A percentile compares a stretch with the other conserved stretches of the same genome.
Evolutionary conservation across 768 basidiomycete species (phyloP).

Genomic region (Podaxis sp.): DNA sequence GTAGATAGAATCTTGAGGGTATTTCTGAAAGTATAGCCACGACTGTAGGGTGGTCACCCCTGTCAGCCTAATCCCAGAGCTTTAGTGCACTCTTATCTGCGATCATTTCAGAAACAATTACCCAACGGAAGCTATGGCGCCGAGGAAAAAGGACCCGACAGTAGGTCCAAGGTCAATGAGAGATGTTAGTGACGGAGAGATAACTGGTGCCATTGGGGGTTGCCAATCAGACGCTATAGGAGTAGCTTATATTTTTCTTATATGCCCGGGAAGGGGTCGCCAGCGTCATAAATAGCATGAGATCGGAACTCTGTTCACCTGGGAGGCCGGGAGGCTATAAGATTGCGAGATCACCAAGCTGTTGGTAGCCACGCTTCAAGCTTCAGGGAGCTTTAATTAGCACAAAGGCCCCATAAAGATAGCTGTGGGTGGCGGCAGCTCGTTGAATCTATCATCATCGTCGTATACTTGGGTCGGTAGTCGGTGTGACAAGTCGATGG

Average conservation of each 20-base stretch:
- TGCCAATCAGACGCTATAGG: background rate
- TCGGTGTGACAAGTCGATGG: no score
- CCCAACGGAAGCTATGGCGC: conserved; percentile 10
- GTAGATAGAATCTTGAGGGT: background rate
- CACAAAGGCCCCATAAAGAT: background rate
- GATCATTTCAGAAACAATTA: background rate
- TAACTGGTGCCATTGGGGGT: background rate
- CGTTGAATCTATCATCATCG: background rate
- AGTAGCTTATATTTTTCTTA: background rate
- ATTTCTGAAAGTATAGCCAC: conserved; percentile 13
- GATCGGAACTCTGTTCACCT: background rate
- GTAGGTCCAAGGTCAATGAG: conserved; percentile 6
- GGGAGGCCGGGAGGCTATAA: background rate
- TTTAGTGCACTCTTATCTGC: background rate
- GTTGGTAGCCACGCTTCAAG: background rate
- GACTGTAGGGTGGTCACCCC: conserved; percentile 10
- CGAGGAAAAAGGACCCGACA: conserved; percentile 6
- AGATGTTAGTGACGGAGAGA: background rate
- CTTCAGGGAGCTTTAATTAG: background rate
- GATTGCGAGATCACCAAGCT: background rate
- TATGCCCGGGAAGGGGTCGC: background rate
- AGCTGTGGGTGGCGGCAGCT: background rate
- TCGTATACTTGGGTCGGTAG: no score
- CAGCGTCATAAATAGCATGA: conserved; percentile 6
- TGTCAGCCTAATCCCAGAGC: background rate